Conservation (phyloP, 345 rosid species). For the Gossypium rotundifolium region DNA sequence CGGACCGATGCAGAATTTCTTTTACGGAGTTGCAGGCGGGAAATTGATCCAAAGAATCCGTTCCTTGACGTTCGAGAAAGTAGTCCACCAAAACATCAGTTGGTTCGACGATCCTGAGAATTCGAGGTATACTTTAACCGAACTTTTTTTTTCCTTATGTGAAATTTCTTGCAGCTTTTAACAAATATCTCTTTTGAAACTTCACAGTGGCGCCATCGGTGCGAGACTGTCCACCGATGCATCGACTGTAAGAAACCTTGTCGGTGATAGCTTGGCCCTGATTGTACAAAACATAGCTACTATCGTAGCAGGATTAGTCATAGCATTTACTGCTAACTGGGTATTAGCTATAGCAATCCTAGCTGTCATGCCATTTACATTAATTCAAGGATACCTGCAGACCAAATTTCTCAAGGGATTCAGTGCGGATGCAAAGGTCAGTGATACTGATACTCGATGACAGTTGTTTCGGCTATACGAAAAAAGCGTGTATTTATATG, state of each 20-base stretch:
- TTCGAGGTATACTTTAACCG: slow-evolving; percentile 38
- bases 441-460: not conserved
- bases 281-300: slow-evolving; percentile 49
- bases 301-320: slow-evolving; percentile 35
- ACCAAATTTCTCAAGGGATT: slow-evolving; percentile 43
- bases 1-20: slow-evolving; percentile 57
- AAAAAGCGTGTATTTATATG: not conserved
- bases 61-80: slow-evolving; percentile 58
- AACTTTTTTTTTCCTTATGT: not conserved
- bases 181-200: not conserved
- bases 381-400: slow-evolving; percentile 39
- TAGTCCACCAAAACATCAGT: slow-evolving; percentile 75
- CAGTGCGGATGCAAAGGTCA: slow-evolving; percentile 48
- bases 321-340: slow-evolving; percentile 60
- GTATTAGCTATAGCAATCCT: slow-evolving; percentile 37
- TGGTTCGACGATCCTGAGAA: slow-evolving; percentile 83
- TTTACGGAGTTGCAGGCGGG: slow-evolving; percentile 83
- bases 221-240: slow-evolving; percentile 68
- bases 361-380: slow-evolving; percentile 38
- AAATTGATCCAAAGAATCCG: slow-evolving; percentile 64
- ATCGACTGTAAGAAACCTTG: slow-evolving; percentile 39
- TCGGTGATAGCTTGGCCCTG: slow-evolving; percentile 52
- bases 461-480: not conserved
- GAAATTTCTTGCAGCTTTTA: not conserved
- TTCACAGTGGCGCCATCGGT: slow-evolving; percentile 55